These are phyloP conservation scores for Globisporangium parvum DNA, from an alignment of 352 stramenopile species.

Conservation along the genomic window DNA sequence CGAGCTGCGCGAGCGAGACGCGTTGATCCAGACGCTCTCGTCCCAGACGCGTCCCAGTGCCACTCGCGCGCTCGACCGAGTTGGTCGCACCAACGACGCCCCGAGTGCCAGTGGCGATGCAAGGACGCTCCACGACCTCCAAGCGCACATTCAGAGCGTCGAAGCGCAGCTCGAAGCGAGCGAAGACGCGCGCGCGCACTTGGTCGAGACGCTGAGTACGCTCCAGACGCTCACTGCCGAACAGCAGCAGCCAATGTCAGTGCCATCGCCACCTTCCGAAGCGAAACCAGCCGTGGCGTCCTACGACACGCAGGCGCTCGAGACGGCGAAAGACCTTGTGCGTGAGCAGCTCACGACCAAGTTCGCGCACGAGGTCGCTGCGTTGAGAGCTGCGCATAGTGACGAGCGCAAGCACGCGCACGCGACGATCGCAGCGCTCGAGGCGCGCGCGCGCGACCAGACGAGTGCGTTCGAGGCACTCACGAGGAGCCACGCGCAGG, in stretches of 20 bases:
- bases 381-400: neutral
- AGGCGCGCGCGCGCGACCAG: neutral
- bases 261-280: neutral
- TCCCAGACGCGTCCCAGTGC: neutral
- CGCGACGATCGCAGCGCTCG: neutral
- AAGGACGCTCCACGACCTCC: no score
- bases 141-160: conserved; percentile 20
- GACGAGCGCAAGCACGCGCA: neutral
- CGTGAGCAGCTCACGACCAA: neutral
- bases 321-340: no score
- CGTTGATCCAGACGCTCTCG: conserved; percentile 5
- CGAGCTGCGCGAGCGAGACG: conserved; percentile 16
- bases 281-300: no score
- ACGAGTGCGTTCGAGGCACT: neutral
- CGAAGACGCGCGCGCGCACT: conserved; percentile 51
- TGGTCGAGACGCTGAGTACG: conserved; percentile 50
- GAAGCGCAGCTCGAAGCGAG: conserved; percentile 58
- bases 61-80: neutral
- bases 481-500: neutral
- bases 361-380: neutral
- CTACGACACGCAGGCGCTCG: no score
- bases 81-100: neutral
- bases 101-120: no score
- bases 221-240: conserved; percentile 24
- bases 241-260: neutral